These are phyloP conservation scores for Suhomyces bribrorum DNA, from an alignment of 1,139 yeast species.

Conservation along the genomic window DNA sequence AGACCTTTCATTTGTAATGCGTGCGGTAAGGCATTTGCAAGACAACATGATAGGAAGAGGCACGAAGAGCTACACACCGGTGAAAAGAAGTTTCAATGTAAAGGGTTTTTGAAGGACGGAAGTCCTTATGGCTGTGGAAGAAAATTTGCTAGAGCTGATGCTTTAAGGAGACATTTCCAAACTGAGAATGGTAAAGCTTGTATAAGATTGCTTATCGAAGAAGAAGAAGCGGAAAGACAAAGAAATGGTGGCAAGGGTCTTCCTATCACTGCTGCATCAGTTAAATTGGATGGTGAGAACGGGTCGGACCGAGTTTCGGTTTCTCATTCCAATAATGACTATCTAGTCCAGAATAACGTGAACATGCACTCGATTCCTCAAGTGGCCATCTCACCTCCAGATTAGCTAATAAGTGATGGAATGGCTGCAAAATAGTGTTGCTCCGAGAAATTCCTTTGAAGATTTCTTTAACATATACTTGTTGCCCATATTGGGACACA, in stretches of 20 bases:
- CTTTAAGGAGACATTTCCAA: slow-evolving; percentile 87
- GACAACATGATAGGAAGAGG: slow-evolving; percentile 92
- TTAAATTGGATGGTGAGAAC: slow-evolving; percentile 5
- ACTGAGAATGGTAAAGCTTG: slow-evolving; percentile 92
- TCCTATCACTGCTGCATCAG: slow-evolving; percentile 12
- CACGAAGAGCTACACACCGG: slow-evolving; percentile 94
- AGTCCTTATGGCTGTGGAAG: slow-evolving; percentile 88
- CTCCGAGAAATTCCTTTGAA: no score
- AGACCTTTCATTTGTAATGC: slow-evolving; percentile 83
- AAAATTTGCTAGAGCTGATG: slow-evolving; percentile 94
- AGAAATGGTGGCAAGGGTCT: slow-evolving; percentile 12
- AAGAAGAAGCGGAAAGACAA: slow-evolving; percentile 47
- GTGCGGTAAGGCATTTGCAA: slow-evolving; percentile 93
- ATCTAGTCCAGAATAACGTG: slow-evolving; percentile 18
- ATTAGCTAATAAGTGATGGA: slow-evolving; percentile 13
- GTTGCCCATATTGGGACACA: no score
- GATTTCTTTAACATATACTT: no score
- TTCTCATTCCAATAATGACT: slow-evolving; percentile 12
- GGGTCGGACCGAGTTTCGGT: slow-evolving; percentile 5
- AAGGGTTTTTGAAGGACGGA: slow-evolving; percentile 68
- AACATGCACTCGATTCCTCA: slow-evolving; percentile 24
- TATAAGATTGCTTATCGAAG: slow-evolving; percentile 71
- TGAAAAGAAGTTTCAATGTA: slow-evolving; percentile 83
- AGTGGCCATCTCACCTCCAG: slow-evolving; percentile 45
- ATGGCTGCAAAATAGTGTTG: not conserved